Evolutionary conservation across 2,329 filamentous ascomycete species (phyloP).

Genomic region (Cyclaneusma minus): DNA sequence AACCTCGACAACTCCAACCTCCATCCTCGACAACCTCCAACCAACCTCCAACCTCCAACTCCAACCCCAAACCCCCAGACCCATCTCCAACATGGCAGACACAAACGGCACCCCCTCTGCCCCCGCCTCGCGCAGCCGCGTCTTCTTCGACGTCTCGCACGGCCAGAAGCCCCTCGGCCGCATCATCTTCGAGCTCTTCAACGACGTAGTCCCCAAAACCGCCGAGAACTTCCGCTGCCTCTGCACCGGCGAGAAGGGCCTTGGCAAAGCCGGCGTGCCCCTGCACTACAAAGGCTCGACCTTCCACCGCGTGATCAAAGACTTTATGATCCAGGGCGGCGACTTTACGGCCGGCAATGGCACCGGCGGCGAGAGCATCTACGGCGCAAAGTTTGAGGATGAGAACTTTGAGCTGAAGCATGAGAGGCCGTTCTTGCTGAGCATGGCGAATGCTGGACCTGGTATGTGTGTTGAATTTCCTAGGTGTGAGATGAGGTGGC

Average conservation of each 20-base stretch:
- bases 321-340: constrained; percentile 97
- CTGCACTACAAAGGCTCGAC: constrained; percentile 84
- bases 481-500: background rate
- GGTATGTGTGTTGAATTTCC: constrained; percentile 33
- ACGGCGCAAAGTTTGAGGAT: constrained; percentile 92
- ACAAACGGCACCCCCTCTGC: too few species aligned
- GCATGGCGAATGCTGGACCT: constrained; percentile 95
- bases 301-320: constrained; percentile 96
- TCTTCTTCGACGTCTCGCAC: constrained; percentile 88
- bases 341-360: constrained; percentile 93
- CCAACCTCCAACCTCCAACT: too few species aligned
- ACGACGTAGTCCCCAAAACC: constrained; percentile 74
- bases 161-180: constrained; percentile 60
- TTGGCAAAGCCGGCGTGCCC: constrained; percentile 65
- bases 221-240: constrained; percentile 91
- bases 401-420: constrained; percentile 92
- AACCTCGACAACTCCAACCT: too few species aligned
- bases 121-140: constrained; percentile 53
- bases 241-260: constrained; percentile 88
- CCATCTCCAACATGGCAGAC: constrained; percentile 25
- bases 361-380: constrained; percentile 93
- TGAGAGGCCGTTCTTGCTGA: constrained; percentile 81
- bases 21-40: too few species aligned
- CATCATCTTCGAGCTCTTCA: constrained; percentile 72
- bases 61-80: constrained; percentile 3